phyloP scores from a whole-genome alignment of 1,139 yeast species.

The Suhomyces panamericanus region DNA sequence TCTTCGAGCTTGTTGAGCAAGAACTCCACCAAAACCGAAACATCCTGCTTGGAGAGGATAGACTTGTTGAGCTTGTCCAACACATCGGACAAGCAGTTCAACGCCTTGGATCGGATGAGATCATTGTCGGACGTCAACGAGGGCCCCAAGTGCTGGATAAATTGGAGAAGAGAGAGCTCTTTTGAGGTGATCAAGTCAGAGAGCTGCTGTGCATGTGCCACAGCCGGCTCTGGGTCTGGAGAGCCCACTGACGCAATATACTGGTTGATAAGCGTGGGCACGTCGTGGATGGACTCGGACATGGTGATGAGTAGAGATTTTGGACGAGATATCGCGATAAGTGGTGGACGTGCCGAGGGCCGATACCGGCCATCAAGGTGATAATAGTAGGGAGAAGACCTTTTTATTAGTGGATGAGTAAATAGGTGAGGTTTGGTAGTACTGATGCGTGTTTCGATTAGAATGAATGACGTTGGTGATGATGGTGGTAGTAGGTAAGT shows the following conservation, averaged over 20 bases:
- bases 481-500: no score
- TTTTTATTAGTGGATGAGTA: no score
- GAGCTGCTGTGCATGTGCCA: slow-evolving; percentile 31
- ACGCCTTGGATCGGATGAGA: slow-evolving; percentile 49
- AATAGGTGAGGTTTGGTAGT: no score
- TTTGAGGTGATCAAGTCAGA: slow-evolving; percentile 33
- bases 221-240: slow-evolving; percentile 28
- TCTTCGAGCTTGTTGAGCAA: slow-evolving; percentile 69
- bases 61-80: slow-evolving; percentile 36
- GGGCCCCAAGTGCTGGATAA: slow-evolving; percentile 55
- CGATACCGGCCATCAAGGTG: not conserved
- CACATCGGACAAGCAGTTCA: slow-evolving; percentile 58
- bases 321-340: not conserved
- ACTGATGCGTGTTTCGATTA: no score
- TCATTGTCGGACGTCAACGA: slow-evolving; percentile 70
- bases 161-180: slow-evolving; percentile 46
- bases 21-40: slow-evolving; percentile 66
- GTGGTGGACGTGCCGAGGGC: not conserved
- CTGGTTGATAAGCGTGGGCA: slow-evolving; percentile 37
- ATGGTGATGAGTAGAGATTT: slow-evolving; percentile 2
- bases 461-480: no score
- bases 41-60: slow-evolving; percentile 59
- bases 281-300: slow-evolving; percentile 5
- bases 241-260: slow-evolving; percentile 42
- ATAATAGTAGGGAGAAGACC: no score